Evolutionary conservation across 2,329 filamentous ascomycete species (phyloP).

Genomic region (Trichoderma sp.): DNA sequence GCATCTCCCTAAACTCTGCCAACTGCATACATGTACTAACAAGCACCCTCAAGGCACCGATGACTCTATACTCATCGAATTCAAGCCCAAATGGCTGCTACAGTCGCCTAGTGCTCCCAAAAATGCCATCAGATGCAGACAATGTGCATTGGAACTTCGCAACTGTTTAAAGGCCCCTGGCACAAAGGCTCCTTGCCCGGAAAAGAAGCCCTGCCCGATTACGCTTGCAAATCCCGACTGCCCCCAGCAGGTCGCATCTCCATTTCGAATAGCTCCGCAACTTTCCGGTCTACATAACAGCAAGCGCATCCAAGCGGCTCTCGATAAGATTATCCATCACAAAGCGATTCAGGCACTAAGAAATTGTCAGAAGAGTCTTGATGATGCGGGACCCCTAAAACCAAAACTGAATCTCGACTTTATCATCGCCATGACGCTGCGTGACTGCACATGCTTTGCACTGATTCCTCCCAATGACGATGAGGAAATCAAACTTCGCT

Average conservation of each 20-base stretch:
- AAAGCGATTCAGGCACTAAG: slow-evolving; percentile 43
- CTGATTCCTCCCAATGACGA: slow-evolving; percentile 50
- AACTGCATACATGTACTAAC: slow-evolving; percentile 22
- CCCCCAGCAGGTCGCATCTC: slow-evolving; percentile 48
- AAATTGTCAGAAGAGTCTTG: slow-evolving; percentile 47
- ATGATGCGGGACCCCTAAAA: slow-evolving; percentile 50
- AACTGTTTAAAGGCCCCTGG: slow-evolving; percentile 42
- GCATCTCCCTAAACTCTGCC: background rate
- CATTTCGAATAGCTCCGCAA: slow-evolving; percentile 46
- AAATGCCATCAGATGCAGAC: slow-evolving; percentile 68
- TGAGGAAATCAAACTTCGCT: slow-evolving; percentile 55
- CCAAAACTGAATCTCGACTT: slow-evolving; percentile 54
- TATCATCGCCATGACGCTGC: slow-evolving; percentile 75
- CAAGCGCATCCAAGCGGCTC: slow-evolving; percentile 35
- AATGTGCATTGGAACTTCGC: slow-evolving; percentile 63
- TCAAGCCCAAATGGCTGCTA: slow-evolving; percentile 84
- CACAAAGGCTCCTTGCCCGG: slow-evolving; percentile 42
- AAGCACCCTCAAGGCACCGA: slow-evolving; percentile 35
- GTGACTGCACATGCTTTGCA: slow-evolving; percentile 78
- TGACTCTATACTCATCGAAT: slow-evolving; percentile 61
- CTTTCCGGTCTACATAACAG: slow-evolving; percentile 39
- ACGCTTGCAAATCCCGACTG: slow-evolving; percentile 61
- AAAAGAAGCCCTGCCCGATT: slow-evolving; percentile 64
- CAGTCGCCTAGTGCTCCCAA: slow-evolving; percentile 74
- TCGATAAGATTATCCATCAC: slow-evolving; percentile 41